Evolutionary conservation across 2,329 filamentous ascomycete species (phyloP), one percentile per base, ranked within the genome.

Genomic region (Neocucurbitaria cava): DNA sequence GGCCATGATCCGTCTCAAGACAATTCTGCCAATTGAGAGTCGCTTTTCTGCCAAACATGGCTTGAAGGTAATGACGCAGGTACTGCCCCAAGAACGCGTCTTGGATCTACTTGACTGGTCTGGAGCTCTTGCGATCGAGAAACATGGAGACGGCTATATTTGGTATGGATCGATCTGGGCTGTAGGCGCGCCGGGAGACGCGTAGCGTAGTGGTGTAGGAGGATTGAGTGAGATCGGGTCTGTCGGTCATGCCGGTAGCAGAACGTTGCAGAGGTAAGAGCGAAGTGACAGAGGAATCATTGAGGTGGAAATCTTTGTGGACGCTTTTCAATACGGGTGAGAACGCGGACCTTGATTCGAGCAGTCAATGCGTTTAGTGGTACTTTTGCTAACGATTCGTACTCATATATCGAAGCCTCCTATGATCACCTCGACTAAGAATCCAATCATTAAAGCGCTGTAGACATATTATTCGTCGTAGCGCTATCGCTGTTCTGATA

Each of bases 31-130:
- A 42, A 66, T 64, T 65, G 9, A 51, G 15, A 6, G 11, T 1
- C 1, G 4, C 3, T 50, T 66, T 68, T 65, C 61, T 68, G 65
- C 63, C 65, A 55, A 20, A 53, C 39, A 62, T 54, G 59, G 59
- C 45, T 43, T 43, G 33, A 7, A 38, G 21, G 38, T 21, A 18
- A 8, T 46, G 42, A 24, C 10, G 28, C 52, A 47, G 42, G 41
- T 50, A 54, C 52, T 54, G 52, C 47, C 42, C 43, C 52, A 40
- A 46, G 17, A 24, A 36, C 38, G 46, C 18, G 30, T 24, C 20
- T 13, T 33, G 15, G 31, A 31, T 15, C 23, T 18, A 17, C 2
- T 26, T 40, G 24, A 35, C 7, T 40, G 28, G 39, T 17, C 46
- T 43, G 20, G 15, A 10, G 33, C 44, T n/a, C 24, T 40, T 21